A percentile compares a stretch with the other conserved stretches of the same genome.
These are phyloP conservation scores for Aurinia saxatilis DNA, from an alignment of 345 rosid species.

Conservation along the genomic window DNA sequence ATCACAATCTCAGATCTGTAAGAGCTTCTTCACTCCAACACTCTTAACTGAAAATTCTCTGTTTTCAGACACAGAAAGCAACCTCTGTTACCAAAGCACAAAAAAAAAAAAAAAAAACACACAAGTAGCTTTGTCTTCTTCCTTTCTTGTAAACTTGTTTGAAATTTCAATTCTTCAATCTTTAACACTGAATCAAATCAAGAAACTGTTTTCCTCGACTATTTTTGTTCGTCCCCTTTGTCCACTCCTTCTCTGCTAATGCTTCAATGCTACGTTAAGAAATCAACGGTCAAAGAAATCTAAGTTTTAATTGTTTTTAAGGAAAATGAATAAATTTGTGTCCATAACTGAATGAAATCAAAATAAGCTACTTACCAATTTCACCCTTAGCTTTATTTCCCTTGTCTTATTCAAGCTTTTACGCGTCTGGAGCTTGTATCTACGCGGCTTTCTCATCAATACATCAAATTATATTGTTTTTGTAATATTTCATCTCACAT, in stretches of 20 bases:
- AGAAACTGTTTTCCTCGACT: neutral
- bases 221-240: neutral
- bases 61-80: neutral
- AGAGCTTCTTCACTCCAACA: conserved; percentile 8
- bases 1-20: conserved; percentile 28
- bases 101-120: neutral
- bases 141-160: neutral
- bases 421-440: neutral
- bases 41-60: conserved; percentile 1
- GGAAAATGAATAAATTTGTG: neutral
- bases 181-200: neutral
- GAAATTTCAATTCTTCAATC: conserved; percentile 18
- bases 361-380: neutral
- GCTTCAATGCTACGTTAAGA: conserved; percentile 23
- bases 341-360: neutral
- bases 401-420: neutral
- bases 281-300: conserved; percentile 32
- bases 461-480: neutral
- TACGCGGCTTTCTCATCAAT: conserved; percentile 1
- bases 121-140: neutral
- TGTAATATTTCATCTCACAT: neutral
- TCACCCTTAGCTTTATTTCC: neutral
- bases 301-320: conserved; percentile 8
- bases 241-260: neutral
- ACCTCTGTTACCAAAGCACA: neutral